phyloP scores from a whole-genome alignment of 495 filamentous ascomycete species.

The Lichenothelia convexa region DNA sequence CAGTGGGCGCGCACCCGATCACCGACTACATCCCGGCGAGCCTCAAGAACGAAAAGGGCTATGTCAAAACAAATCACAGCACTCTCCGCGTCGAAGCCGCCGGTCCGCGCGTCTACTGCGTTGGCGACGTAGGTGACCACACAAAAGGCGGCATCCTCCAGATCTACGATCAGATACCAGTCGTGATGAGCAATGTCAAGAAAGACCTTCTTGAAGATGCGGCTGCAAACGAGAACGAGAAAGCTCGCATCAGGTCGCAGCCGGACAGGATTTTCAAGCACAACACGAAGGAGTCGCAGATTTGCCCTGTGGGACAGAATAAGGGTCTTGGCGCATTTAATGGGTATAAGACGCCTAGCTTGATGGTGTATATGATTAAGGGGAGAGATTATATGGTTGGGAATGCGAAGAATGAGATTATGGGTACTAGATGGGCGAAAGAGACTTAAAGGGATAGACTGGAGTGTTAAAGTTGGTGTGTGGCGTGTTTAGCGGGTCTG shows the following conservation, averaged over 20 bases:
- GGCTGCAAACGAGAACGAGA: background rate
- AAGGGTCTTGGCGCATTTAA: constrained; percentile 37
- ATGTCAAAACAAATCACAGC: constrained; percentile 23
- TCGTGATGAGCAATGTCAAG: constrained; percentile 28
- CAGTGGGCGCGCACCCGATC: constrained; percentile 28
- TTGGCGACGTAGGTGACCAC: constrained; percentile 24
- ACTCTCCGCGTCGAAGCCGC: constrained; percentile 31
- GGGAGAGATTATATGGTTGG: constrained; percentile 42
- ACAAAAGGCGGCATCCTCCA: constrained; percentile 22
- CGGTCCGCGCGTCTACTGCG: constrained; percentile 28
- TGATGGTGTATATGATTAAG: constrained; percentile 40
- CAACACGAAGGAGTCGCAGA: constrained; percentile 19
- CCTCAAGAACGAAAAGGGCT: constrained; percentile 21
- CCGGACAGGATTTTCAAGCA: constrained; percentile 15
- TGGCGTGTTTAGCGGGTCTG: too few species aligned
- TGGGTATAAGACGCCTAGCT: constrained; percentile 34
- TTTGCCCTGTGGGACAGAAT: constrained; percentile 35
- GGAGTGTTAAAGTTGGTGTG: too few species aligned
- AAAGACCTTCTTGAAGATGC: constrained; percentile 17
- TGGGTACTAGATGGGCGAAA: constrained; percentile 35
- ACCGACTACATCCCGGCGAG: constrained; percentile 21
- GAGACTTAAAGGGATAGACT: too few species aligned
- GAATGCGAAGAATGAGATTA: constrained; percentile 29
- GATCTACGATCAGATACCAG: constrained; percentile 23
- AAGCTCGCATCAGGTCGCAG: too few species aligned